Percentiles rank a stretch among this genome's conserved stretches.
phyloP scores from a whole-genome alignment of 2,329 filamentous ascomycete species.

The Gliomastix tumulicola region DNA sequence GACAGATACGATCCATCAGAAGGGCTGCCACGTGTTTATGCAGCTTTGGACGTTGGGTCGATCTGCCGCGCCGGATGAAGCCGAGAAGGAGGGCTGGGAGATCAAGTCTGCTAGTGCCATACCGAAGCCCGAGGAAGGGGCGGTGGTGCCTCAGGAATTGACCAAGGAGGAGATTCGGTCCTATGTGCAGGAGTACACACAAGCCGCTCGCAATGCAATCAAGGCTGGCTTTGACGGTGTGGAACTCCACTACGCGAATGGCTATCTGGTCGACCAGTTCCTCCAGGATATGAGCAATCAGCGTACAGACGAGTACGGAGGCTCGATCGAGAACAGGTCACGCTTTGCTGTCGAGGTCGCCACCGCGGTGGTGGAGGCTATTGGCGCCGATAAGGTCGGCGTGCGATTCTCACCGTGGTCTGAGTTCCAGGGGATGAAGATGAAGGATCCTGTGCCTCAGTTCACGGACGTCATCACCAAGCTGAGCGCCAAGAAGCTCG shows the following conservation, averaged over 20 bases:
- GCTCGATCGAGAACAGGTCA: conserved; percentile 36
- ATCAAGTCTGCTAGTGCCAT: conserved; percentile 18
- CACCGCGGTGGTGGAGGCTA: conserved; percentile 23
- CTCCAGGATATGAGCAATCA: conserved; percentile 40
- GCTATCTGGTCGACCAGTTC: conserved; percentile 52
- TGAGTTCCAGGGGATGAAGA: conserved; percentile 55
- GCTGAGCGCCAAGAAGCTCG: conserved; percentile 43
- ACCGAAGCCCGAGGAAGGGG: conserved; percentile 36
- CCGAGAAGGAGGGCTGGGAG: conserved; percentile 15
- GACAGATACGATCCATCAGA: conserved; percentile 56
- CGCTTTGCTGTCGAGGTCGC: conserved; percentile 39
- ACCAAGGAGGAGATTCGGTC: conserved; percentile 56
- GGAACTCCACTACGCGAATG: conserved; percentile 43
- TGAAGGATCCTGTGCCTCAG: conserved; percentile 55
- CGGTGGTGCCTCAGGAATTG: conserved; percentile 52
- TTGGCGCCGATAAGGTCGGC: conserved; percentile 44
- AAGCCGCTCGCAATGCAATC: conserved; percentile 46
- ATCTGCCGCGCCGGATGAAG: conserved; percentile 27
- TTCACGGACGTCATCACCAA: conserved; percentile 50
- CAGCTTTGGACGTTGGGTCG: conserved; percentile 60
- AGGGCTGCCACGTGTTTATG: conserved; percentile 51
- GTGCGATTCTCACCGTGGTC: conserved; percentile 56
- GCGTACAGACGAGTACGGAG: conserved; percentile 49
- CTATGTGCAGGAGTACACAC: conserved; percentile 50
- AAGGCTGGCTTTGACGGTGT: conserved; percentile 39